Evolutionary conservation across 2,329 filamentous ascomycete genomes (phyloP), one percentile per base, ranked within the genome.

Genomic region (Byssochlamys sp.): DNA sequence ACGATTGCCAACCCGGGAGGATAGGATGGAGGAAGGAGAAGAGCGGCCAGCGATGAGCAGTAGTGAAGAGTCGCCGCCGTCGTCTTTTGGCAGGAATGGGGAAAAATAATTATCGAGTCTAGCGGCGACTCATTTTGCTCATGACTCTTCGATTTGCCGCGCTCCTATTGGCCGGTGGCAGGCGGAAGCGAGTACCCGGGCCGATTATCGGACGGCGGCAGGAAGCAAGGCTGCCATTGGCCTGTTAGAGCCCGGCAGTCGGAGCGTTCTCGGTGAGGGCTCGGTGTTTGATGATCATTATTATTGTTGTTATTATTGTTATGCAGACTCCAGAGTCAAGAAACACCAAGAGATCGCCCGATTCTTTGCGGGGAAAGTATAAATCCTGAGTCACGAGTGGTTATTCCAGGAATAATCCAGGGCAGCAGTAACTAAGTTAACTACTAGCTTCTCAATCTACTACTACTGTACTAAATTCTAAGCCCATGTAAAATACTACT

Each of bases 1-100:
- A 71, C 67, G 66, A 69, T 57, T 65, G 62, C 68, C 71, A 67
- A 65, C 67, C 69, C 69, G 67, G 54, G 28, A 58, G 60, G 59
- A 50, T 59, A 55, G 58, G 62, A 61, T 52, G 55, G 53, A 57
- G 52, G 54, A 61, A 50, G 58, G 50, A 56, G 39, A 49, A 54
- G 35, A 55, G 59, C 57, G 57, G 60, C 49, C n/a, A 19, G n/a
- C 19, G 29, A 49, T 19, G 39, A 45, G 39, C 12, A 45, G 11
- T 10, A 10, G 19, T 33, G 58, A 66, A 65, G 58, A 63, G 57
- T 58, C 56, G 60, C 58, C 66, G 60, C 58, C 66, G 67, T 64
- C 64, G 62, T 61, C 63, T 62, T 61, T 62, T 62, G 57, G 56
- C 59, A 58, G 66, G 67, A 66, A 65, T 62, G 61, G 63, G 63